Conservation (phyloP, 1,284 basidiomycete genomes). For the Papiliotrema flavescens region DNA sequence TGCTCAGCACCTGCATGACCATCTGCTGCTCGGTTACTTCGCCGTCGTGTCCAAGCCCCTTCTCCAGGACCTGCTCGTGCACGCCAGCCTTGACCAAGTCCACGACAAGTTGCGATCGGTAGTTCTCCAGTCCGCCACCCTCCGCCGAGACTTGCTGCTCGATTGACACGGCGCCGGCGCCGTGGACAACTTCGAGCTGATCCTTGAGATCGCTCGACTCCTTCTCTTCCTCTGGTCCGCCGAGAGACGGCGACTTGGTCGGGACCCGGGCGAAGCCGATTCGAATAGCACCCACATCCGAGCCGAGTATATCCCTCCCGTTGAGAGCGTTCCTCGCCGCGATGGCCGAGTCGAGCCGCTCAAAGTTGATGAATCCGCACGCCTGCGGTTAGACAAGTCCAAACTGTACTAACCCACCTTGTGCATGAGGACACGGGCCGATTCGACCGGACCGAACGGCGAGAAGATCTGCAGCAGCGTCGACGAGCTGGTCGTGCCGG, state of each 20-base stretch:
- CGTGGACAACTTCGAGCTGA: conserved; percentile 58
- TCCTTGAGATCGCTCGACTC: conserved; percentile 60
- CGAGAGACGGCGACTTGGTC: conserved; percentile 58
- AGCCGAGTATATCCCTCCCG: conserved; percentile 88
- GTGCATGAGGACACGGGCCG: conserved; percentile 88
- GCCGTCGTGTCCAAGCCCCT: conserved; percentile 49
- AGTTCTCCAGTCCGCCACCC: conserved; percentile 87
- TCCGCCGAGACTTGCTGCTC: conserved; percentile 76
- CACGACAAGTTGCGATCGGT: conserved; percentile 81
- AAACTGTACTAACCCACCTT: conserved; percentile 65
- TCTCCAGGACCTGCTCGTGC: conserved; percentile 56
- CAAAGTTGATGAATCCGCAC: conserved; percentile 77
- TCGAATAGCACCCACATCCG: conserved; percentile 90
- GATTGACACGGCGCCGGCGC: conserved; percentile 77
- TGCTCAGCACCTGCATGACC: conserved; percentile 87
- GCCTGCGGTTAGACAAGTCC: conserved; percentile 12
- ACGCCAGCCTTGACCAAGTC: conserved; percentile 84
- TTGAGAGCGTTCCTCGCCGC: conserved; percentile 91
- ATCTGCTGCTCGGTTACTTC: conserved; percentile 86
- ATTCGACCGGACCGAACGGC: conserved; percentile 95
- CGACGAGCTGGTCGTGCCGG: conserved; percentile 84
- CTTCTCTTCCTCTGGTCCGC: conserved; percentile 29
- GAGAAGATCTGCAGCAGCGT: conserved; percentile 81
- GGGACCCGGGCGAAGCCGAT: conserved; percentile 96
- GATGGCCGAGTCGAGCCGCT: conserved; percentile 92